A percentile compares a stretch with the other conserved stretches of the same genome.
phyloP scores from a whole-genome alignment of 2,329 filamentous ascomycete species.

The Dothidotthia symphoricarpi region DNA sequence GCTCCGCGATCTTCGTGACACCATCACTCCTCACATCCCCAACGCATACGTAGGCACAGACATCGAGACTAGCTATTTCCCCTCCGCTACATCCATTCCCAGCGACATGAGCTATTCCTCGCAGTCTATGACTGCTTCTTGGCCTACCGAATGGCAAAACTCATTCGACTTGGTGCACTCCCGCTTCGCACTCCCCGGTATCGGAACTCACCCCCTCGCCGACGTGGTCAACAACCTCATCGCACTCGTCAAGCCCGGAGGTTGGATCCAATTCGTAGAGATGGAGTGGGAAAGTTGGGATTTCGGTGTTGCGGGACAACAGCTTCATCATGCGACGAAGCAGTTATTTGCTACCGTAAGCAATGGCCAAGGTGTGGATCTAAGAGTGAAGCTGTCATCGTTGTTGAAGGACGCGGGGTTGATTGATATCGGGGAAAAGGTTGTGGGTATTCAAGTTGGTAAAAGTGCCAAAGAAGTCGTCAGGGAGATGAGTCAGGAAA shows the following conservation, averaged over 20 bases:
- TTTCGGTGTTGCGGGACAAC: slow-evolving; percentile 2
- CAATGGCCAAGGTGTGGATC: slow-evolving; percentile 12
- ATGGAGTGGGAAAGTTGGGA: slow-evolving; percentile 12
- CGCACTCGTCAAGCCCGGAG: slow-evolving; percentile 12
- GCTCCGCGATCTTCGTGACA: slow-evolving; percentile 6
- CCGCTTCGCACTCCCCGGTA: slow-evolving; percentile 12
- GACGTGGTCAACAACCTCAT: slow-evolving; percentile 10
- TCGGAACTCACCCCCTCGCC: slow-evolving; percentile 8
- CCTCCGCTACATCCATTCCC: slow-evolving; percentile 1
- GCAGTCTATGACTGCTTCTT: slow-evolving; percentile 13
- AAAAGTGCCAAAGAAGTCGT: slow-evolving; percentile 7
- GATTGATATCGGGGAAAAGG: slow-evolving; percentile 8
- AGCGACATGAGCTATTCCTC: slow-evolving; percentile 8
- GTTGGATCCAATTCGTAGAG: slow-evolving; percentile 16
- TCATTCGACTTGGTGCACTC: slow-evolving; percentile 17
- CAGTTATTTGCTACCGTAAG: slow-evolving; percentile 13
- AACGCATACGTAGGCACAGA: slow-evolving; percentile 10
- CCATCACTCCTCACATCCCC: background rate
- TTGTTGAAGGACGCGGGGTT: slow-evolving; percentile 10
- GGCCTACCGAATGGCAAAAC: slow-evolving; percentile 9
- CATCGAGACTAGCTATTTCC: slow-evolving; percentile 12
- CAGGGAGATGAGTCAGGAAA: slow-evolving; percentile 8
- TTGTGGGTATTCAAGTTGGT: slow-evolving; percentile 7
- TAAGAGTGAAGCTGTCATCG: slow-evolving; percentile 8
- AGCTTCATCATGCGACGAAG: slow-evolving; percentile 8